A percentile compares a stretch with the other conserved stretches of the same genome.
Evolutionary conservation across 2,329 filamentous ascomycete genomes (phyloP).

Genomic region (Didymosphaeria variabile): DNA sequence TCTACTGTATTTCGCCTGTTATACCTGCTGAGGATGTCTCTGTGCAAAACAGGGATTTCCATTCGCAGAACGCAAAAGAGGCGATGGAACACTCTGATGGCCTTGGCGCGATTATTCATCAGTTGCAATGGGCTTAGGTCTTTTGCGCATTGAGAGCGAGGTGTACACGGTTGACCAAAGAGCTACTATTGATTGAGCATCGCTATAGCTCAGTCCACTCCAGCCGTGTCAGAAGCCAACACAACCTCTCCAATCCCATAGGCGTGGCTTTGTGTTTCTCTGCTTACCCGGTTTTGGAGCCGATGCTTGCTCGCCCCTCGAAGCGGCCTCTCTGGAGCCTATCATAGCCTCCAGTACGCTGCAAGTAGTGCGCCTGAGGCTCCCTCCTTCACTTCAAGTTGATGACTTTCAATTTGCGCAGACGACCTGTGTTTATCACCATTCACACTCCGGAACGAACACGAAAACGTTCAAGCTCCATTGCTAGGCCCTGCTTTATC

Average conservation of each 20-base stretch:
- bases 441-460: constrained; percentile 2
- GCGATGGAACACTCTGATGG: neutral
- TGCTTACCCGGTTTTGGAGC: constrained; percentile 28
- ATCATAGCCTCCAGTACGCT: neutral
- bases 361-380: constrained; percentile 14
- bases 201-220: neutral
- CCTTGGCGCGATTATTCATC: neutral
- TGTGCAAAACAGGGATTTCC: neutral
- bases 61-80: neutral
- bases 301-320: constrained; percentile 13
- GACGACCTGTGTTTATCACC: constrained; percentile 15
- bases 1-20: neutral
- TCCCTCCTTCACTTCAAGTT: constrained; percentile 7
- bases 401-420: constrained; percentile 10
- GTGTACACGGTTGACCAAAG: neutral
- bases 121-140: neutral
- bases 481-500: neutral
- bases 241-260: neutral
- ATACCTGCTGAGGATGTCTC: neutral
- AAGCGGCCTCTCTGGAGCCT: constrained; percentile 6
- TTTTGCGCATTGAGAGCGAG: neutral
- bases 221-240: neutral
- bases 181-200: neutral
- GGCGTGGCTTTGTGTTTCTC: constrained; percentile 19
- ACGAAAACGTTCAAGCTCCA: neutral